phyloP scores from a whole-genome alignment of 2,329 filamentous ascomycete species.

The Claviceps spartinae region DNA sequence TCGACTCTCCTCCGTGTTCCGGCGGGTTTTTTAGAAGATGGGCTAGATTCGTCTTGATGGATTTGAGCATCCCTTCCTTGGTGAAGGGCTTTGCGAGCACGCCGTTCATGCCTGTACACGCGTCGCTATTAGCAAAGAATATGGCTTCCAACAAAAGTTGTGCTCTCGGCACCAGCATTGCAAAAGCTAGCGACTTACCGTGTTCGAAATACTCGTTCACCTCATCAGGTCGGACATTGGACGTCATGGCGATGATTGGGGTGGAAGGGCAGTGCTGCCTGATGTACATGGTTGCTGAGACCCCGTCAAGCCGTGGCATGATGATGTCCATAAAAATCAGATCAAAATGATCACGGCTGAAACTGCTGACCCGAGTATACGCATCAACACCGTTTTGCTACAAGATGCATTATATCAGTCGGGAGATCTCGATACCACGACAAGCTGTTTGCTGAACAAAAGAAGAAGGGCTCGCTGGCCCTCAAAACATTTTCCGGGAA shows the following conservation, averaged over 20 bases:
- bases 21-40: conserved; percentile 61
- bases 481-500: not conserved
- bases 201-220: conserved; percentile 96
- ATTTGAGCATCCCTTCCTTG: conserved; percentile 66
- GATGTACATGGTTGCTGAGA: conserved; percentile 87
- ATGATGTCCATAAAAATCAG: conserved; percentile 87
- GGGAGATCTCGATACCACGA: no score
- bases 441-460: not conserved
- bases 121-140: not conserved
- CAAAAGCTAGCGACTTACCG: conserved; percentile 44
- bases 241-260: conserved; percentile 97
- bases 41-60: conserved; percentile 80
- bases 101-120: conserved; percentile 74
- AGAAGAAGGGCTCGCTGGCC: not conserved
- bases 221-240: conserved; percentile 91
- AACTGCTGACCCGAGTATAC: conserved; percentile 61
- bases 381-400: conserved; percentile 71
- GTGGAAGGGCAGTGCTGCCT: conserved; percentile 69
- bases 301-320: conserved; percentile 91
- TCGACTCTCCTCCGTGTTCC: conserved; percentile 25
- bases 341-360: conserved; percentile 38
- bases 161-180: not conserved
- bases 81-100: conserved; percentile 96
- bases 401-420: not conserved
- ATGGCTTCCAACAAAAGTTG: not conserved